Base-by-base conservation (phyloP, 768 basidiomycete genomes). In the Russula abietina region DNA sequence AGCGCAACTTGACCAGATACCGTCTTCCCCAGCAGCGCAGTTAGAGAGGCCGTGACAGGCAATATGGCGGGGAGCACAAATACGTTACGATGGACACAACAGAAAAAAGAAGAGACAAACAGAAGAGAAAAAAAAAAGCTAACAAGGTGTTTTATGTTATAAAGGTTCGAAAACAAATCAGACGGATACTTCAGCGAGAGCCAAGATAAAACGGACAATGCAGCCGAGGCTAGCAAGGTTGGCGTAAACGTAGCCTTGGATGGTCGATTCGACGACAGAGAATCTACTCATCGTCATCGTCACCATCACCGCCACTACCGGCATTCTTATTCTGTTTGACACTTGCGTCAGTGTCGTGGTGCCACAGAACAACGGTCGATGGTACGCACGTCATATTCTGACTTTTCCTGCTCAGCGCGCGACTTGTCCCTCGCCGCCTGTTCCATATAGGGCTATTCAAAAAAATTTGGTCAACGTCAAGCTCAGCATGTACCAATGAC, bases 381-480 rank as follows among this genome's bases (percentile, higher is more conserved):
- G 4, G 55, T 55, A 74, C 78, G 59, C 61, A 81, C 80, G 50
- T 79, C 72, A 70, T 79, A 69, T 4, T 73, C 74, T 53, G 75
- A 74, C 73, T 91, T 91, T 74, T 93, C 91, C 60, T 85, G 81
- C 69, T 93, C 93, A 33, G 91, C 92, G 57, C 95, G 83, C 63
- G 78, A 73, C 81, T 97, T 98, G 77, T 98, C 95, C 59, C 81
- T 80, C 45, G 87, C 84, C 52, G 96, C 95, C 74, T 88, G 84
- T 59, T 93, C 89, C 62, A 88, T 69, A 78, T 96, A 98, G 17
- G 93, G 93, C 93, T 95, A 65, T 33, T 70, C 28, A 30, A 26
- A 32, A 48, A 7, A 46, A 39, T 55, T 60, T 28, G 43, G 38
- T 64, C 30, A 64, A 41, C 28, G 32, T 54, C 51, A 63, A 41